These are phyloP conservation scores for Patellaria atrata DNA, from an alignment of 495 filamentous ascomycete genomes.

Conservation along the genomic window DNA sequence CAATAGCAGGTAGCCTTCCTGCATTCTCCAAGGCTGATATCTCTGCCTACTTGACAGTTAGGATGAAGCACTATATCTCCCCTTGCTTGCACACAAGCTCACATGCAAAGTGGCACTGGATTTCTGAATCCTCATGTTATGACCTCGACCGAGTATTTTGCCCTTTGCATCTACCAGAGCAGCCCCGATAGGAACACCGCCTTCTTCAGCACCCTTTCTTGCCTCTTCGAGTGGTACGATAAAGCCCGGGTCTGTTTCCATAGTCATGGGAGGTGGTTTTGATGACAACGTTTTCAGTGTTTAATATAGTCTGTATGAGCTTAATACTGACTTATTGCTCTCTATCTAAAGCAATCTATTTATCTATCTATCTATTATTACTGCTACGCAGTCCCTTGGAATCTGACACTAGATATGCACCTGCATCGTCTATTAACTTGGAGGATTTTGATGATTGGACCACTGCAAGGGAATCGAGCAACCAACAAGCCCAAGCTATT, in stretches of 20 bases:
- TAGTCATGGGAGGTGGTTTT: slow-evolving; percentile 17
- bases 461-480: too few species aligned
- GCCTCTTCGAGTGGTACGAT: slow-evolving; percentile 66
- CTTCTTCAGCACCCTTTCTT: slow-evolving; percentile 49
- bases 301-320: too few species aligned
- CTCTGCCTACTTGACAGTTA: slow-evolving; percentile 43
- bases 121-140: slow-evolving; percentile 71
- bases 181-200: slow-evolving; percentile 73
- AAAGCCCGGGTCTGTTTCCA: slow-evolving; percentile 41
- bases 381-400: too few species aligned
- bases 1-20: slow-evolving; percentile 55
- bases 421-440: too few species aligned
- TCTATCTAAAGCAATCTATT: too few species aligned
- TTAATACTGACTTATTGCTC: too few species aligned
- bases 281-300: too few species aligned
- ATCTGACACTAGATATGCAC: too few species aligned
- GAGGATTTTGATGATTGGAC: too few species aligned
- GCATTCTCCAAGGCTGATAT: slow-evolving; percentile 68
- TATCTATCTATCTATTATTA: too few species aligned
- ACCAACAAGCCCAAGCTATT: too few species aligned
- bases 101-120: slow-evolving; percentile 65
- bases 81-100: slow-evolving; percentile 17
- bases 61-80: slow-evolving; percentile 1
- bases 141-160: slow-evolving; percentile 61
- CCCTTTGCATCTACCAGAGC: slow-evolving; percentile 56